Percentiles rank a stretch among this genome's conserved stretches.
Conservation (phyloP, 257 asterid genomes). For the Paulownia fortunei region DNA sequence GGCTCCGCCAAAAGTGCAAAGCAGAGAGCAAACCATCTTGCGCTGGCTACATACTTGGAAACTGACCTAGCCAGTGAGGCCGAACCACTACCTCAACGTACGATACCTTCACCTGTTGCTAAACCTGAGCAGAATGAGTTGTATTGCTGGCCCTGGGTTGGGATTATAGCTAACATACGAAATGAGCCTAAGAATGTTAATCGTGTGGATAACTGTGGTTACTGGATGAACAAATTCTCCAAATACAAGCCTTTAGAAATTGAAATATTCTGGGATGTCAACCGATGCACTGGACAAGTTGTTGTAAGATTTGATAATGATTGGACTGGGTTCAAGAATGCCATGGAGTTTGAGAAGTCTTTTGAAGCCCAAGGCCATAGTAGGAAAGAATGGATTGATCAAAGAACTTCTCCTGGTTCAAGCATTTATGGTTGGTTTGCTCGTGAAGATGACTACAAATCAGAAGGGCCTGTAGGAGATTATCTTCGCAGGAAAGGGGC, state of each 20-base stretch:
- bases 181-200: not conserved
- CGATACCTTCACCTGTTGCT: not conserved
- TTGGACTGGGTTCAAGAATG: slow-evolving; percentile 45
- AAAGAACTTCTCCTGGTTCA: slow-evolving; percentile 28
- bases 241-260: slow-evolving; percentile 32
- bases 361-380: slow-evolving; percentile 39
- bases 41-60: slow-evolving; percentile 30
- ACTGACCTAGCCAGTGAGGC: not conserved
- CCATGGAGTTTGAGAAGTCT: slow-evolving; percentile 41
- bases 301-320: slow-evolving; percentile 37
- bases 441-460: slow-evolving; percentile 36
- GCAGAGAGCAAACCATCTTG: slow-evolving; percentile 81
- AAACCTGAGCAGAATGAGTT: not conserved
- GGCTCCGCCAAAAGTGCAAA: slow-evolving; percentile 70
- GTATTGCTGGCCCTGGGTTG: slow-evolving; percentile 26
- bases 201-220: not conserved
- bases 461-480: slow-evolving; percentile 39
- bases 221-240: slow-evolving; percentile 38
- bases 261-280: slow-evolving; percentile 32
- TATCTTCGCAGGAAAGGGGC: slow-evolving; percentile 37
- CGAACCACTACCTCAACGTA: not conserved
- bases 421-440: slow-evolving; percentile 42
- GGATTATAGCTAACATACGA: slow-evolving; percentile 5
- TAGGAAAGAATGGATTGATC: slow-evolving; percentile 31
- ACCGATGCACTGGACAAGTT: slow-evolving; percentile 9